Evolutionary conservation across 306 rosid genomes (phyloP).

Genomic region (Vigna nakashimae): DNA sequence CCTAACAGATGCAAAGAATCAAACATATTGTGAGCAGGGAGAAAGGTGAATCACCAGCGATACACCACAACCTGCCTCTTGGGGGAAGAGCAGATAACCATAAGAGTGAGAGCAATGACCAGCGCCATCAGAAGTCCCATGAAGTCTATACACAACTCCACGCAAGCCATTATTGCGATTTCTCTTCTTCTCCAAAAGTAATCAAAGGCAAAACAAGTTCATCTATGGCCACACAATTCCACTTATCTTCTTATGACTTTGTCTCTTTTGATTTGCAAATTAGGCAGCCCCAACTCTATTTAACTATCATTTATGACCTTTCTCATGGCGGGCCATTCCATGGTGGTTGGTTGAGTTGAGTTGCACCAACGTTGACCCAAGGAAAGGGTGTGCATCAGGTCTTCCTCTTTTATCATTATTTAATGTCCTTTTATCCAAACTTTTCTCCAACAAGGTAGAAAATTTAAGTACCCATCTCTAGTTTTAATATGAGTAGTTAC

Average conservation of each 20-base stretch:
- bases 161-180: slow-evolving; percentile 39
- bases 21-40: background rate
- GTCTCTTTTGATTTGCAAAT: background rate
- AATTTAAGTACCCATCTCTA: background rate
- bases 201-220: background rate
- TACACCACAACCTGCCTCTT: slow-evolving; percentile 50
- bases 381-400: background rate
- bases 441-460: background rate
- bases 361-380: slow-evolving; percentile 19
- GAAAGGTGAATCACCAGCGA: slow-evolving; percentile 30
- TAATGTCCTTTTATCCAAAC: background rate
- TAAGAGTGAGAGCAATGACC: slow-evolving; percentile 43
- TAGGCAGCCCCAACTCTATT: slow-evolving; percentile 22
- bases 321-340: background rate
- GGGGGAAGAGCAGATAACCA: slow-evolving; percentile 35
- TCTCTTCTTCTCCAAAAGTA: slow-evolving; percentile 5
- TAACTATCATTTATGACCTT: slow-evolving; percentile 19
- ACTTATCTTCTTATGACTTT: background rate
- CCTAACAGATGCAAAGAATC: background rate
- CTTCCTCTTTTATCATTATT: too few relatives aligned
- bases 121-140: slow-evolving; percentile 43
- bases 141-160: slow-evolving; percentile 31
- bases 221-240: background rate
- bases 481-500: background rate
- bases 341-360: background rate